A percentile compares a stretch with the other conserved stretches of the same genome.
phyloP scores from a whole-genome alignment of 441 rosid species.

The Euphorbia corollata region DNA sequence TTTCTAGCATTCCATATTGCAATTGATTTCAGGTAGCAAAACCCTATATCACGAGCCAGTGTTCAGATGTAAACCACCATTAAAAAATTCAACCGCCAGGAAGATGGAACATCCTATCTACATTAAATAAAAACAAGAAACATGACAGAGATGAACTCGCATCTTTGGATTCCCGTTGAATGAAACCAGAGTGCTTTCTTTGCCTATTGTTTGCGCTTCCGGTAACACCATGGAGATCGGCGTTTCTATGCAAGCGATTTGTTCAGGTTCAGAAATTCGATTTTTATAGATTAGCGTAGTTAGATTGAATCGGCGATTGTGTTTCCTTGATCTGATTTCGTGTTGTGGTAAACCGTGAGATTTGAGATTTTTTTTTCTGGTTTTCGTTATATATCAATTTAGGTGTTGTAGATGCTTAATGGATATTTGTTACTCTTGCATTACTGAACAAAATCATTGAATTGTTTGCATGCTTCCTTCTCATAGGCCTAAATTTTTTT shows the following conservation, averaged over 20 bases:
- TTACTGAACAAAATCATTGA: neutral
- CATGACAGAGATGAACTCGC: conserved; percentile 30
- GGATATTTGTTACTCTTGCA: neutral
- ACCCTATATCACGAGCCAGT: neutral
- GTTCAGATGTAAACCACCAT: neutral
- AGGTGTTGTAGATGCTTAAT: neutral
- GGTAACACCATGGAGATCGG: neutral
- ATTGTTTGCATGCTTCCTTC: neutral
- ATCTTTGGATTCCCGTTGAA: conserved; percentile 78
- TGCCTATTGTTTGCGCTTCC: conserved; percentile 40
- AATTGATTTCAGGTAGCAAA: neutral
- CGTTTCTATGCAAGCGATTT: conserved; percentile 35
- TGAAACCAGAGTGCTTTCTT: conserved; percentile 41
- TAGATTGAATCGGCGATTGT: too few species aligned
- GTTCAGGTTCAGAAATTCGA: conserved; percentile 28
- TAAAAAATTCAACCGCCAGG: neutral
- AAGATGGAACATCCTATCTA: neutral
- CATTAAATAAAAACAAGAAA: neutral
- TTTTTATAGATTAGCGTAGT: neutral
- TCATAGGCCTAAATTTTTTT: neutral
- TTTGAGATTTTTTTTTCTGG: neutral
- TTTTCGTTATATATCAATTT: neutral
- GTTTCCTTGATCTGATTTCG: neutral
- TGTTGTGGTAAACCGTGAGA: neutral
- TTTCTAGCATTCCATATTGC: neutral